phyloP scores from a whole-genome alignment of 306 rosid species.

The Trifolium fragiferum region DNA sequence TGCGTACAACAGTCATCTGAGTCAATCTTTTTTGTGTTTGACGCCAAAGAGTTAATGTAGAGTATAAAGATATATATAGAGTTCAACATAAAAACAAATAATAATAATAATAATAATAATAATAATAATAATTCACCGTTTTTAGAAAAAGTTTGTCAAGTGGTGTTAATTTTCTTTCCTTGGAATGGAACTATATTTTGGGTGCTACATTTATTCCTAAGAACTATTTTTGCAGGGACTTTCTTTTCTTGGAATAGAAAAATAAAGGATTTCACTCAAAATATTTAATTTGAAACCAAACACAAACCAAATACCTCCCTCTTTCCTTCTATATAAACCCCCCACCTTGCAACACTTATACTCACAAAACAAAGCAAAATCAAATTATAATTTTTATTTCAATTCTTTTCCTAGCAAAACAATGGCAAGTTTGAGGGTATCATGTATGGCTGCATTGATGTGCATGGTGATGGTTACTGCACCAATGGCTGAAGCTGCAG shows the following conservation, averaged over 20 bases:
- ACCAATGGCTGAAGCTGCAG: conserved; percentile 48
- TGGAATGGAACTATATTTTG: neutral
- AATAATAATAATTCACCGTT: too few relatives aligned
- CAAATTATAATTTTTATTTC: neutral
- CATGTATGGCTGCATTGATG: neutral
- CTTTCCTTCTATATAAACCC: conserved; percentile 11
- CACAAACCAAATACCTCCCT: neutral
- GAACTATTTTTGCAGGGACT: too few relatives aligned
- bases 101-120: too few relatives aligned
- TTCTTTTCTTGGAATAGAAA: neutral
- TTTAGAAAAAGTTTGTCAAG: too few relatives aligned
- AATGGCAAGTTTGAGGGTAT: neutral
- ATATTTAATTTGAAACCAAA: conserved; percentile 2
- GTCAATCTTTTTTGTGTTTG: too few relatives aligned
- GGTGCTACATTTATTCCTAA: neutral
- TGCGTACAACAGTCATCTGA: too few relatives aligned
- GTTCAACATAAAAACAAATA: too few relatives aligned
- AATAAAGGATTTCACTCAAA: neutral
- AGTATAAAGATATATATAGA: too few relatives aligned
- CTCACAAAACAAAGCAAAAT: neutral
- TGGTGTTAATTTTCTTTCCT: neutral
- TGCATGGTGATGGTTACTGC: conserved; percentile 33
- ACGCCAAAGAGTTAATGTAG: too few relatives aligned
- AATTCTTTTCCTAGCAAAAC: neutral
- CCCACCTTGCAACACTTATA: neutral